These are phyloP conservation scores for Boletellus ananiceps DNA, from an alignment of 768 basidiomycete species.

Conservation along the genomic window DNA sequence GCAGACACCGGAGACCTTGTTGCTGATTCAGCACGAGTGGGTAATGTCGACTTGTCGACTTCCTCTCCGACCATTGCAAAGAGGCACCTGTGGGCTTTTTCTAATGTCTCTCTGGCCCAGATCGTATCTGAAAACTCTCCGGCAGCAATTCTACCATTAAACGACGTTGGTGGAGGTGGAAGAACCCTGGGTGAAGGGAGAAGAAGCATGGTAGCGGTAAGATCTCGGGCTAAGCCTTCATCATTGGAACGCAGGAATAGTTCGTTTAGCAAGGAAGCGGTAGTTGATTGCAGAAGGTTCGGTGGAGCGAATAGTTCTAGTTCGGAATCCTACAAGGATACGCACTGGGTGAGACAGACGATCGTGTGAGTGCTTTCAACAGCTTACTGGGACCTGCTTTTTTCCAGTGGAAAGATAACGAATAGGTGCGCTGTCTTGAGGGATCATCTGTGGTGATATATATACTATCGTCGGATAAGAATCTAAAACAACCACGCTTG, in stretches of 20 bases:
- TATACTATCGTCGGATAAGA: conserved; percentile 49
- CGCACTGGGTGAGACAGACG: background rate
- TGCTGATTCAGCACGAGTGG: conserved; percentile 10
- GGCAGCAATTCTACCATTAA: conserved; percentile 29
- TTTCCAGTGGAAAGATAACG: conserved; percentile 43
- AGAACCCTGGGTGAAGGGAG: conserved; percentile 46
- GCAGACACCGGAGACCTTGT: background rate
- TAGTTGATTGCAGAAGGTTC: conserved; percentile 51
- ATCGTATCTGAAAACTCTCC: conserved; percentile 25
- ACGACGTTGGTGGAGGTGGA: conserved; percentile 37
- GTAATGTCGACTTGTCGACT: conserved; percentile 5
- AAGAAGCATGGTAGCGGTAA: conserved; percentile 37
- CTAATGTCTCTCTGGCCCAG: conserved; percentile 36
- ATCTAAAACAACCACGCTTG: conserved; percentile 49
- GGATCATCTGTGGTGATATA: conserved; percentile 32
- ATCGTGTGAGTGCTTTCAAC: background rate
- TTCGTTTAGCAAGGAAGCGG: conserved; percentile 46
- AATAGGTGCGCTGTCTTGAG: conserved; percentile 44
- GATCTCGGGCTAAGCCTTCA: background rate
- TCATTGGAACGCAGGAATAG: conserved; percentile 12
- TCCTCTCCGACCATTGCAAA: conserved; percentile 32
- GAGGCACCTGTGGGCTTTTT: conserved; percentile 34
- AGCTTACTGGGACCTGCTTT: conserved; percentile 8
- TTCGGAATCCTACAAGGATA: conserved; percentile 27
- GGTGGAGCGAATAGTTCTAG: conserved; percentile 47